A percentile compares a stretch with the other conserved stretches of the same genome.
These are phyloP conservation scores for Xylariaceae sp. DNA, from an alignment of 2,329 filamentous ascomycete species.

Conservation along the genomic window DNA sequence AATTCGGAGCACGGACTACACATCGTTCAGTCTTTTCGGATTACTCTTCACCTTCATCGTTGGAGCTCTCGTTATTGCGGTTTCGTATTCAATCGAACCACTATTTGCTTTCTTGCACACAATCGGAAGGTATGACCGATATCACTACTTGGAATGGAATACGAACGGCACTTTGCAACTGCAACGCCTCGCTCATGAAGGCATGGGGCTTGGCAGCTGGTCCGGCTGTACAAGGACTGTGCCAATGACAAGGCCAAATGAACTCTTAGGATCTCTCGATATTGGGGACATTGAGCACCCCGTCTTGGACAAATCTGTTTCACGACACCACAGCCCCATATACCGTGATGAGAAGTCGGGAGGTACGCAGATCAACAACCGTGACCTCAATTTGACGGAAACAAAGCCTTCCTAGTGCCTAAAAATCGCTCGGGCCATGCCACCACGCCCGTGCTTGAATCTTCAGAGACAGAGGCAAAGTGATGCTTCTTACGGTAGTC, in stretches of 20 bases:
- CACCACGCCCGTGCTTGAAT: too few species aligned
- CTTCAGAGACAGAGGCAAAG: not conserved
- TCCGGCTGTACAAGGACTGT: slow-evolving; percentile 6
- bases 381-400: too few species aligned
- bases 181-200: slow-evolving; percentile 28
- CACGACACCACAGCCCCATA: too few species aligned
- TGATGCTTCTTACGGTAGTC: not conserved
- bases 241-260: not conserved
- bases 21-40: slow-evolving; percentile 26
- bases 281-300: not conserved
- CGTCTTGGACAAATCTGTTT: not conserved
- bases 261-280: not conserved
- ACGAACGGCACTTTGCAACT: slow-evolving; percentile 22
- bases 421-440: too few species aligned
- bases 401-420: too few species aligned
- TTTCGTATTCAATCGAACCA: slow-evolving; percentile 17
- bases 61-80: slow-evolving; percentile 16
- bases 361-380: too few species aligned
- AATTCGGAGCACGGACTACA: slow-evolving; percentile 20
- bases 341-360: too few species aligned
- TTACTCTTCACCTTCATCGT: slow-evolving; percentile 19
- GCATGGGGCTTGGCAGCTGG: slow-evolving; percentile 13
- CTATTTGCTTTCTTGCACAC: slow-evolving; percentile 10
- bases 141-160: slow-evolving; percentile 22
- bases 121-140: slow-evolving; percentile 7